These are phyloP conservation scores for Cladosporium cucumerinum DNA, from an alignment of 2,329 filamentous ascomycete genomes.

Conservation along the genomic window DNA sequence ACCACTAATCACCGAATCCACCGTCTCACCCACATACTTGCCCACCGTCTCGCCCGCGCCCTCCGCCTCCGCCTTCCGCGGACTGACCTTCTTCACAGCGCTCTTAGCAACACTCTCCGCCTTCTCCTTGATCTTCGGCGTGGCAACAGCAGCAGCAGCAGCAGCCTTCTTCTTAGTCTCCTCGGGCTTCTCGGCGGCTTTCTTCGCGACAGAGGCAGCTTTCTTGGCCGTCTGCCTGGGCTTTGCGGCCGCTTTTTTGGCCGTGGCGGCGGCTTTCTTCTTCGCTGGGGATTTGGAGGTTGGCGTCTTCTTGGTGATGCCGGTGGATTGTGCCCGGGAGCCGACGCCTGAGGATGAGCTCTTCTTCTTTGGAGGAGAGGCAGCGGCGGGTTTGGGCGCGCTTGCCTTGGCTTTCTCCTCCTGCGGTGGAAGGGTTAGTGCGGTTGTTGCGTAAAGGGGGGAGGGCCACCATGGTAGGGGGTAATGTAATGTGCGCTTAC, in stretches of 20 bases:
- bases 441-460: neutral
- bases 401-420: conserved; percentile 6
- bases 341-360: conserved; percentile 6
- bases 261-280: neutral
- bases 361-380: conserved; percentile 16
- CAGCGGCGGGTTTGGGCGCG: conserved; percentile 17
- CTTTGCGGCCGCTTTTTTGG: neutral
- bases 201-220: conserved; percentile 3
- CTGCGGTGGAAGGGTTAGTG: neutral
- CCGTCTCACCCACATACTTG: neutral
- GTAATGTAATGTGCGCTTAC: neutral
- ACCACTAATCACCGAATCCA: neutral
- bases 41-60: neutral
- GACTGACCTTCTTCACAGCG: conserved; percentile 5
- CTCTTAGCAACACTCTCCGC: conserved; percentile 3
- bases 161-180: neutral
- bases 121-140: conserved; percentile 6
- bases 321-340: conserved; percentile 3
- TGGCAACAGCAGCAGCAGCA: neutral
- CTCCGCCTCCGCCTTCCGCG: conserved; percentile 1
- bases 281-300: neutral
- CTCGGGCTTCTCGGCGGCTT: neutral
- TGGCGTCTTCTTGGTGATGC: conserved; percentile 12
- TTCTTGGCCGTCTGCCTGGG: conserved; percentile 17
- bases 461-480: neutral